phyloP scores from a whole-genome alignment of 805 yeast genomes.

The Wickerhamomyces chaumierensis region DNA sequence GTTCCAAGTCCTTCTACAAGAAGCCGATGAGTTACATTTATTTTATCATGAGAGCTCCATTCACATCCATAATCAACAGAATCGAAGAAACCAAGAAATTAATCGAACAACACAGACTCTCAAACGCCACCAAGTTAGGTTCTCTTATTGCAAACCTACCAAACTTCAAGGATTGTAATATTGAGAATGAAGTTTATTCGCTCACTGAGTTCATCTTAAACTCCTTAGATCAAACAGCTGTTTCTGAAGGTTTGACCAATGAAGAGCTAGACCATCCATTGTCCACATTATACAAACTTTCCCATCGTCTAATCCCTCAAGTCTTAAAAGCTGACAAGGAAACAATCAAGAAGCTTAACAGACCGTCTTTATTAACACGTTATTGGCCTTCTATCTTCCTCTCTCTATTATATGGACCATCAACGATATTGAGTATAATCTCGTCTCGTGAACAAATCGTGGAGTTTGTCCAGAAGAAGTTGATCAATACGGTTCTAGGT shows the following conservation, averaged over 20 bases:
- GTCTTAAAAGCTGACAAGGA: background rate
- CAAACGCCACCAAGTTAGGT: slow-evolving; percentile 27
- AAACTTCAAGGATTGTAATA: slow-evolving; percentile 8
- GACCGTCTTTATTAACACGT: slow-evolving; percentile 34
- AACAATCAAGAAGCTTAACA: background rate
- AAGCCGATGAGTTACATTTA: slow-evolving; percentile 11
- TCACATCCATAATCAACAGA: slow-evolving; percentile 21
- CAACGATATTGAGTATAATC: slow-evolving; percentile 30
- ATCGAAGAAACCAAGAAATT: slow-evolving; percentile 14
- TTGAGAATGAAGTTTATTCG: background rate
- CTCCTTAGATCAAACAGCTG: too few species aligned
- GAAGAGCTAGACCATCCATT: background rate
- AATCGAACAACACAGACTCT: slow-evolving; percentile 14
- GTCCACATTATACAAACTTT: background rate
- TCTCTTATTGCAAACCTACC: slow-evolving; percentile 24
- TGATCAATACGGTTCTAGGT: slow-evolving; percentile 54
- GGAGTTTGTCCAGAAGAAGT: slow-evolving; percentile 44
- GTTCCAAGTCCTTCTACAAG: background rate
- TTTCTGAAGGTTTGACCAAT: background rate
- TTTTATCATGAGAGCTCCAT: slow-evolving; percentile 26
- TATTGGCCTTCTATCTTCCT: slow-evolving; percentile 56
- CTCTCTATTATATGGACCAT: slow-evolving; percentile 41
- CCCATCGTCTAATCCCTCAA: background rate
- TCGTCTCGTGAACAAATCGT: slow-evolving; percentile 41
- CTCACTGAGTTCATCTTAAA: too few species aligned